Evolutionary conservation across 352 stramenopile species (phyloP), one percentile per base, ranked within the genome.

Genomic region (Pythium grandisporangium): DNA sequence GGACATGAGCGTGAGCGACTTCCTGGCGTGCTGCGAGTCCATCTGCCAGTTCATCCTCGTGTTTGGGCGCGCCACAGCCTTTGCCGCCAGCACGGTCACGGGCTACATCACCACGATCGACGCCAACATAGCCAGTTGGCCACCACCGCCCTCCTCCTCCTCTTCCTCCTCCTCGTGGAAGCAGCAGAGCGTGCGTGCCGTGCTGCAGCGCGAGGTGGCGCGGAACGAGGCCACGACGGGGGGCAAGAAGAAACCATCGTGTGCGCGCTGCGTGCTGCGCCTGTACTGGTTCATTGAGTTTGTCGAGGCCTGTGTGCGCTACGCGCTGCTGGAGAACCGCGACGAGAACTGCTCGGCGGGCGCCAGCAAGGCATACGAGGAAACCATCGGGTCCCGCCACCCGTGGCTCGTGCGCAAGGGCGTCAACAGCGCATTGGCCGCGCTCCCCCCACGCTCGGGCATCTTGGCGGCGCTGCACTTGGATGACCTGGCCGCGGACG

Each of bases 261-360:
- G 66, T 48, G 72, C 57, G 29, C 77, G 78, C 21, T 84, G 78
- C 44, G 45, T 88, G 22, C 50, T 89, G 34, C 78, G 78, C 0
- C 40, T 92, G 30, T 50, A 87, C 23, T 92, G 78, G 78, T 92
- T 92, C 37, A 42, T 92, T 22, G 72, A 92, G 55, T 92, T 92
- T 29, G 78, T 92, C 29, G 75, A 87, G 35, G 71, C 75, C 14
- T 87, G 67, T 14, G 48, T 92, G 8, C 56, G 66, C 29, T 68
- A 86, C 45, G 78, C 66, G n/a, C 42, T 89, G 32, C 48, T 87
- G 21, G 70, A 85, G 29, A 84, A 63, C 40, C 54, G 46, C 13
- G 66, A 80, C 17, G 78, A 92, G n/a, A 74, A 65, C 40, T 84
- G 75, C 42, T 66, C 66, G 23, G 53, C 62, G 5, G 72, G 69